phyloP scores from a whole-genome alignment of 768 basidiomycete species.

The Hemileccinum rubropunctum region DNA sequence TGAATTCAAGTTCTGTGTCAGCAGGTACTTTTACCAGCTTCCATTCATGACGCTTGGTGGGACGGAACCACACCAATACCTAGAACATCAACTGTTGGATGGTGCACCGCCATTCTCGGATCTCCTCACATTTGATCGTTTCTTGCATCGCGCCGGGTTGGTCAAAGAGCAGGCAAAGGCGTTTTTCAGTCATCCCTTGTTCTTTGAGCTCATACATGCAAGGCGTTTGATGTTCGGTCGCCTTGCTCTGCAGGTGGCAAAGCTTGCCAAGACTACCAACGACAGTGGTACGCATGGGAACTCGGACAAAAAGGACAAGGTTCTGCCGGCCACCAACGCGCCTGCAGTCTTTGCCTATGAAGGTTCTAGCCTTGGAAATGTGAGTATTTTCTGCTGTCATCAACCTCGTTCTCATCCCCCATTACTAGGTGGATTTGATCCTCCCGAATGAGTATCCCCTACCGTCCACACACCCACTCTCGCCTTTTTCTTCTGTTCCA shows the following conservation, averaged over 20 bases:
- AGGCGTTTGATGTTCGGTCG: constrained; percentile 2
- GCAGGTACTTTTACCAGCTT: constrained; percentile 42
- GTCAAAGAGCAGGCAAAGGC: constrained; percentile 36
- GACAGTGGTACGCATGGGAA: not conserved
- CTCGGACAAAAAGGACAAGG: constrained; percentile 1
- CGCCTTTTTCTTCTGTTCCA: too few species aligned
- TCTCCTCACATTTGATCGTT: constrained; percentile 44
- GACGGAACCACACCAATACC: not conserved
- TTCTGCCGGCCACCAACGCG: not conserved
- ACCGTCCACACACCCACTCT: too few species aligned
- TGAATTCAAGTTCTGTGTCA: constrained; percentile 43
- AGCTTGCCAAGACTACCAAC: not conserved
- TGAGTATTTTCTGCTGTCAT: not conserved
- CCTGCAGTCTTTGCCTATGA: constrained; percentile 9
- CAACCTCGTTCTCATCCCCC: not conserved
- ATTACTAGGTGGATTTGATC: too few species aligned
- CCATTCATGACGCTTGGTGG: constrained; percentile 46
- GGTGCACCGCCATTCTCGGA: constrained; percentile 37
- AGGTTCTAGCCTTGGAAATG: constrained; percentile 30
- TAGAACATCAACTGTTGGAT: not conserved
- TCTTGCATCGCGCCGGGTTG: constrained; percentile 40
- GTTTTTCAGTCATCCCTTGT: constrained; percentile 42
- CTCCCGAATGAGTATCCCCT: too few species aligned
- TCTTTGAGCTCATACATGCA: constrained; percentile 38
- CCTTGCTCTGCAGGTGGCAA: constrained; percentile 21